A percentile compares a stretch with the other conserved stretches of the same genome.
Evolutionary conservation across 2,329 filamentous ascomycete species (phyloP).

Genomic region (Ascochyta clinopodiicola): DNA sequence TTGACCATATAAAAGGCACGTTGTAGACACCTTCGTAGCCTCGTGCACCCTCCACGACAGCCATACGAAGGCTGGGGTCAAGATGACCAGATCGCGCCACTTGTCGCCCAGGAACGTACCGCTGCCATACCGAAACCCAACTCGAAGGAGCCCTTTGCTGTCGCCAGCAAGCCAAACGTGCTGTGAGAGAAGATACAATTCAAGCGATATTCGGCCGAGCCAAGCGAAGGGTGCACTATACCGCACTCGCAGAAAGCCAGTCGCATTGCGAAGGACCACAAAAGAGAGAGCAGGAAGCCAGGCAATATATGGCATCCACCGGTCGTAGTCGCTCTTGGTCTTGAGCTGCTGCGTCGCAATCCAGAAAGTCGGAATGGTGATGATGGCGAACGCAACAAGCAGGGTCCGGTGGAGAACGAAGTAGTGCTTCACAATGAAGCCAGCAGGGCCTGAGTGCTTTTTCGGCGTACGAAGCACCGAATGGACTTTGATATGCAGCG

Average conservation of each 20-base stretch:
- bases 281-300: constrained; percentile 62
- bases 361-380: constrained; percentile 44
- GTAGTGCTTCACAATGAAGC: constrained; percentile 30
- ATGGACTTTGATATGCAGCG: constrained; percentile 43
- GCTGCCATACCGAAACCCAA: constrained; percentile 40
- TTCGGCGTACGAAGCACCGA: constrained; percentile 27
- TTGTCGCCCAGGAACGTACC: constrained; percentile 34
- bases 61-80: constrained; percentile 55
- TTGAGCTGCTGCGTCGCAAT: constrained; percentile 40
- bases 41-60: constrained; percentile 47
- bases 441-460: constrained; percentile 12
- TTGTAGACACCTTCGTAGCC: constrained; percentile 49
- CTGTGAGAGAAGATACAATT: constrained; percentile 66
- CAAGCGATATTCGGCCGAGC: constrained; percentile 64
- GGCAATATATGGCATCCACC: constrained; percentile 61
- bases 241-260: constrained; percentile 50
- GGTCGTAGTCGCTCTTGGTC: constrained; percentile 56
- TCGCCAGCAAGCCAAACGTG: constrained; percentile 69
- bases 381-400: constrained; percentile 25
- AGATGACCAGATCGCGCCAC: constrained; percentile 48
- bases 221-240: constrained; percentile 59
- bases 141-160: constrained; percentile 58
- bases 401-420: constrained; percentile 22
- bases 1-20: constrained; percentile 40
- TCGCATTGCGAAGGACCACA: constrained; percentile 60